These are phyloP conservation scores for Codiaeum variegatum DNA, from an alignment of 441 rosid genomes.

Conservation along the genomic window DNA sequence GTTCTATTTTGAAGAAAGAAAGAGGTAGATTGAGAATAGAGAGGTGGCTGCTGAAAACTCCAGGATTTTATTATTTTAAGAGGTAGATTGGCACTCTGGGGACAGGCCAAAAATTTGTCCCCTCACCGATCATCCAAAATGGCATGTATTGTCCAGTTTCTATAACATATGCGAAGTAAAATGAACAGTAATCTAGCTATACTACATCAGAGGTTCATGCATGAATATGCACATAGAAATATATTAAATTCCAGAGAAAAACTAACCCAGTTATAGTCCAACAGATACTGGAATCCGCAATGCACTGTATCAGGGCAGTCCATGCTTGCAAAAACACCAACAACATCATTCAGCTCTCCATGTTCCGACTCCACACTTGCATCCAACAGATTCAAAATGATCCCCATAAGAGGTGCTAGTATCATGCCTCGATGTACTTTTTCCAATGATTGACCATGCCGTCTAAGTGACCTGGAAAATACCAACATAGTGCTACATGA, in stretches of 20 bases:
- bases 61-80: no score
- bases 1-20: no score
- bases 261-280: constrained; percentile 87
- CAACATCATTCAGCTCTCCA: constrained; percentile 56
- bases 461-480: constrained; percentile 59
- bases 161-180: neutral
- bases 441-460: constrained; percentile 71
- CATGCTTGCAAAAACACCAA: constrained; percentile 76
- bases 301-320: constrained; percentile 77
- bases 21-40: no score
- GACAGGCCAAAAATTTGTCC: no score
- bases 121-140: neutral
- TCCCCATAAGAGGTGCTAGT: constrained; percentile 85
- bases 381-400: constrained; percentile 83
- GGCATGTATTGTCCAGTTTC: neutral
- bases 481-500: constrained; percentile 20
- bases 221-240: neutral
- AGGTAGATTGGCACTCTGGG: no score
- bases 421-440: constrained; percentile 77
- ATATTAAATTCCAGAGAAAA: constrained; percentile 15
- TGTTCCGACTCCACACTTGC: constrained; percentile 41
- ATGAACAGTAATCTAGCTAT: neutral
- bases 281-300: constrained; percentile 72
- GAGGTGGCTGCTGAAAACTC: no score
- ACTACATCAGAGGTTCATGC: neutral